Evolutionary conservation across 148 eudicot genomes (phyloP).

Genomic region (Vaccinium darrowii): DNA sequence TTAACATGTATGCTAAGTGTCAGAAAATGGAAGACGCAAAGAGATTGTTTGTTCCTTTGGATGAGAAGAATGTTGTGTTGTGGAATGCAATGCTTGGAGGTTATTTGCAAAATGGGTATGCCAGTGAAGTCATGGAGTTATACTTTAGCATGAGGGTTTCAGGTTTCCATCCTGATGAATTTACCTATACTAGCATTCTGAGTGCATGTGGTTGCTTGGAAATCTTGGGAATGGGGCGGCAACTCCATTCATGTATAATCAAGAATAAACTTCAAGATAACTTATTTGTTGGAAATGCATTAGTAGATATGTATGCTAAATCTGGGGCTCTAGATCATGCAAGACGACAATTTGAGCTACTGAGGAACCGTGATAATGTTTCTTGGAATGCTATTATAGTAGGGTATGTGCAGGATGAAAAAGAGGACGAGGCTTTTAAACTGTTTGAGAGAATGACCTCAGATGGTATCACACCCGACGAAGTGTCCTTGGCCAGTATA

Average conservation of each 20-base stretch:
- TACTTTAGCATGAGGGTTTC: slow-evolving; percentile 48
- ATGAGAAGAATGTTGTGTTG: slow-evolving; percentile 66
- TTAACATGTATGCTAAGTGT: slow-evolving; percentile 89
- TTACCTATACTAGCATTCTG: slow-evolving; percentile 81
- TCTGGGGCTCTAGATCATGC: slow-evolving; percentile 63
- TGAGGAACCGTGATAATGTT: slow-evolving; percentile 61
- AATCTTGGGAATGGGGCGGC: slow-evolving; percentile 51
- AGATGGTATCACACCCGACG: slow-evolving; percentile 64
- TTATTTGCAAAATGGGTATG: slow-evolving; percentile 69
- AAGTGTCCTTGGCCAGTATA: slow-evolving; percentile 80
- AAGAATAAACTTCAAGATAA: slow-evolving; percentile 58
- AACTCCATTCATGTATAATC: slow-evolving; percentile 66
- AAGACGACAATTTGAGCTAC: slow-evolving; percentile 51
- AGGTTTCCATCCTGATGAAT: slow-evolving; percentile 70
- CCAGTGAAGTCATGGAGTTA: slow-evolving; percentile 56
- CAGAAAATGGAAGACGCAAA: slow-evolving; percentile 54
- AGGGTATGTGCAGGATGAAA: slow-evolving; percentile 73
- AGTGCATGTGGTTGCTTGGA: slow-evolving; percentile 81
- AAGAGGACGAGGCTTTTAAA: slow-evolving; percentile 67
- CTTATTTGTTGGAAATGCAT: slow-evolving; percentile 76
- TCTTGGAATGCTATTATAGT: slow-evolving; percentile 97
- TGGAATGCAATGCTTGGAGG: slow-evolving; percentile 95
- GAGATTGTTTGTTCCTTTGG: slow-evolving; percentile 50
- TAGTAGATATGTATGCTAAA: slow-evolving; percentile 93
- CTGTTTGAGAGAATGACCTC: slow-evolving; percentile 66